A percentile compares a stretch with the other conserved stretches of the same genome.
These are phyloP conservation scores for Chytridium lagenaria DNA, from an alignment of 371 early-diverging fungal genomes.

Conservation along the genomic window DNA sequence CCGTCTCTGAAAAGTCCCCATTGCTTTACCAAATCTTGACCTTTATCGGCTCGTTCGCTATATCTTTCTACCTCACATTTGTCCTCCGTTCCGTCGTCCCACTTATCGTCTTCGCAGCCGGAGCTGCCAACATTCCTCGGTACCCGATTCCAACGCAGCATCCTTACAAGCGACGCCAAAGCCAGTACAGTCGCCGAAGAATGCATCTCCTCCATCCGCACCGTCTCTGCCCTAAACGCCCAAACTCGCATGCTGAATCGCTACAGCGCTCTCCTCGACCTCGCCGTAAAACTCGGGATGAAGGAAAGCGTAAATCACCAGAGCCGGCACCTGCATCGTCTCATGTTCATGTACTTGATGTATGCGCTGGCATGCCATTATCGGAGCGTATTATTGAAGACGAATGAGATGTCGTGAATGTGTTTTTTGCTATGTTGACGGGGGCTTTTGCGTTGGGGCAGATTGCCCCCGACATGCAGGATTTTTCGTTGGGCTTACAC, in stretches of 20 bases:
- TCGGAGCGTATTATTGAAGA: slow-evolving; percentile 40
- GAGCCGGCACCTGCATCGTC: slow-evolving; percentile 32
- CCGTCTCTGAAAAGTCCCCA: slow-evolving; percentile 85
- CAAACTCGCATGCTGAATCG: slow-evolving; percentile 69
- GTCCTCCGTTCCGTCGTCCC: slow-evolving; percentile 78
- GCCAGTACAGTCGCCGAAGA: slow-evolving; percentile 88
- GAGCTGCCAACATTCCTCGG: slow-evolving; percentile 77
- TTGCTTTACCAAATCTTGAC: slow-evolving; percentile 72
- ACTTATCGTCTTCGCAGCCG: slow-evolving; percentile 43
- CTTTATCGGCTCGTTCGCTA: slow-evolving; percentile 84
- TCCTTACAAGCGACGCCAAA: slow-evolving; percentile 65
- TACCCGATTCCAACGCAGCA: slow-evolving; percentile 45
- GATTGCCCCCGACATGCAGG: slow-evolving; percentile 50
- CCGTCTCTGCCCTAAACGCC: slow-evolving; percentile 83
- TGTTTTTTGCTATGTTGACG: slow-evolving; percentile 53
- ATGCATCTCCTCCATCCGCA: slow-evolving; percentile 83
- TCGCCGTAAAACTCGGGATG: slow-evolving; percentile 45
- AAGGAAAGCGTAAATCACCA: slow-evolving; percentile 48
- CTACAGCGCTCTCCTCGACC: slow-evolving; percentile 58
- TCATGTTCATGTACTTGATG: slow-evolving; percentile 41
- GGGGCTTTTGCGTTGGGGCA: slow-evolving; percentile 51
- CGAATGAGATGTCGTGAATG: slow-evolving; percentile 42
- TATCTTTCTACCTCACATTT: slow-evolving; percentile 85
- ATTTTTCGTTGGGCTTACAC: slow-evolving; percentile 74
- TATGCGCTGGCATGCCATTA: slow-evolving; percentile 55